Evolutionary conservation across 345 rosid species (phyloP).

Genomic region (Lepidium didymum): DNA sequence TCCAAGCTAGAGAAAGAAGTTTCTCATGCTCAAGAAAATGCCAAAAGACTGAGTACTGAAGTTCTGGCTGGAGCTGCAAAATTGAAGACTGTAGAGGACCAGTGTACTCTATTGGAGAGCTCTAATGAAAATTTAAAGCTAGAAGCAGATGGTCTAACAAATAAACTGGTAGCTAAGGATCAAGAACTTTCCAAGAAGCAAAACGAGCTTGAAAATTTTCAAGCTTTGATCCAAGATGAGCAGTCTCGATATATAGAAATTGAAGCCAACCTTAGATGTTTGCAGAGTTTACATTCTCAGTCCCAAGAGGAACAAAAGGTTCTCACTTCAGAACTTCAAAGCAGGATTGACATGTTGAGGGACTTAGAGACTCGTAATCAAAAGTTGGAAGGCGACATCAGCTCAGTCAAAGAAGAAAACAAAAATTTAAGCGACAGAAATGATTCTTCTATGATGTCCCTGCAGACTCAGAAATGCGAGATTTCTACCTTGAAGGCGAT

Average conservation of each 20-base stretch:
- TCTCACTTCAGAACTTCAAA: slow-evolving; percentile 61
- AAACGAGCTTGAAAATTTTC: slow-evolving; percentile 53
- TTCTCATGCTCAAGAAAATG: slow-evolving; percentile 48
- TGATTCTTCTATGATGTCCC: slow-evolving; percentile 41
- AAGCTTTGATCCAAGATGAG: slow-evolving; percentile 49
- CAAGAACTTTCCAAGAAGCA: slow-evolving; percentile 61
- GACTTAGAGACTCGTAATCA: slow-evolving; percentile 44
- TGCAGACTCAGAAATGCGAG: slow-evolving; percentile 43
- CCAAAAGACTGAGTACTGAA: slow-evolving; percentile 48
- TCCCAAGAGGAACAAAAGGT: slow-evolving; percentile 59
- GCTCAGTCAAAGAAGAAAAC: slow-evolving; percentile 46
- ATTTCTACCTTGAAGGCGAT: slow-evolving; percentile 47
- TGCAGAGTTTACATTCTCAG: slow-evolving; percentile 43
- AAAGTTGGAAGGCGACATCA: slow-evolving; percentile 48
- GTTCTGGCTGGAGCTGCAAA: slow-evolving; percentile 47
- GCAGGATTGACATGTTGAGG: slow-evolving; percentile 47
- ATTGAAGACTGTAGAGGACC: slow-evolving; percentile 52
- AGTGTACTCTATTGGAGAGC: slow-evolving; percentile 45
- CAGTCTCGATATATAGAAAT: slow-evolving; percentile 52
- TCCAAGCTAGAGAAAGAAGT: slow-evolving; percentile 58
- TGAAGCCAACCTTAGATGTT: slow-evolving; percentile 48
- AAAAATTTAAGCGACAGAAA: slow-evolving; percentile 39
- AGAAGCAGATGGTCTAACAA: slow-evolving; percentile 56
- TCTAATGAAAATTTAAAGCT: slow-evolving; percentile 58
- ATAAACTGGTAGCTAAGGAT: slow-evolving; percentile 58